Conservation (phyloP, 805 yeast species). For the Wickerhamomyces subpelliculosus region DNA sequence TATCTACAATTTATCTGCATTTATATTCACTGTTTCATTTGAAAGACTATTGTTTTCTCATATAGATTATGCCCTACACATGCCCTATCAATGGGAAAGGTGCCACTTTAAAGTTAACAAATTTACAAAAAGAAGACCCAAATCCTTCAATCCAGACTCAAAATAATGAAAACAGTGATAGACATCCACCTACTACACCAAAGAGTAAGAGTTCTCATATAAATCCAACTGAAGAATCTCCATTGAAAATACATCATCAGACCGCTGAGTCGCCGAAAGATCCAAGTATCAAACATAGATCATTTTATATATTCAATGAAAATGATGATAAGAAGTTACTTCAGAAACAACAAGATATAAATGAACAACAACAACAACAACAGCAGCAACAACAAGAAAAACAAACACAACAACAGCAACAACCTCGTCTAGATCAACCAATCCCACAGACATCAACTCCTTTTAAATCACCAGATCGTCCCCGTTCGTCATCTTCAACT, state of each 20-base stretch:
- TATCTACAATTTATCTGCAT: too few relatives aligned
- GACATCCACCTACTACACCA: neutral
- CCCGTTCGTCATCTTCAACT: neutral
- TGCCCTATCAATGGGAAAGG: slow-evolving; percentile 20
- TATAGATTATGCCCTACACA: slow-evolving; percentile 23
- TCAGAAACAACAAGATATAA: neutral
- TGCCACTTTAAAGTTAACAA: slow-evolving; percentile 6
- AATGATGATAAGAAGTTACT: slow-evolving; percentile 12
- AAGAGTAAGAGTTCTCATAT: neutral
- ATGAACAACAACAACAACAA: neutral
- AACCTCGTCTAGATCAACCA: neutral
- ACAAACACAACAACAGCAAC: neutral
- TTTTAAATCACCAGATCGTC: neutral
- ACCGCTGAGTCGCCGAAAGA: neutral
- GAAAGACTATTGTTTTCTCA: too few relatives aligned
- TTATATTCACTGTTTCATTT: too few relatives aligned
- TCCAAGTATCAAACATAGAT: neutral
- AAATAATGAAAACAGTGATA: too few relatives aligned
- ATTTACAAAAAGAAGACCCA: neutral
- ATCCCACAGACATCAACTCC: neutral
- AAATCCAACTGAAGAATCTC: neutral
- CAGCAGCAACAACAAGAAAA: neutral
- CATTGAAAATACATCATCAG: slow-evolving; percentile 1
- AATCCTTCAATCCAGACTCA: neutral
- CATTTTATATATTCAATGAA: slow-evolving; percentile 15